Conservation (phyloP, 2,329 filamentous ascomycete genomes). For the Arthroderma sp. region DNA sequence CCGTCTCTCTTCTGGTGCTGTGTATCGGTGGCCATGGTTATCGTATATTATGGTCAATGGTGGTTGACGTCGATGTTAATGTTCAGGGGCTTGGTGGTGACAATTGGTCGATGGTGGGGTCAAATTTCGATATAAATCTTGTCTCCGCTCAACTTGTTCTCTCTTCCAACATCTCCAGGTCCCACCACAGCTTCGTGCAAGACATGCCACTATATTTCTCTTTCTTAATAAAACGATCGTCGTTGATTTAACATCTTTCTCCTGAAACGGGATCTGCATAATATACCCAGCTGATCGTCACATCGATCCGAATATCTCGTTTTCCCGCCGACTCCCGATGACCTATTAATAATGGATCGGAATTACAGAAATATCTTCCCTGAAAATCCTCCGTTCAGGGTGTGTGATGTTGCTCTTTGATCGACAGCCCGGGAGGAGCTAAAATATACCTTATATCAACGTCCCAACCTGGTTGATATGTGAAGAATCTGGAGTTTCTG, state of each 20-base stretch:
- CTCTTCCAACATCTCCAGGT: not conserved
- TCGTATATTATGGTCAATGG: not conserved
- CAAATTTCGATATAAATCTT: not conserved
- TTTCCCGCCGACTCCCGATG: not conserved
- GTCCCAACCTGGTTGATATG: not conserved
- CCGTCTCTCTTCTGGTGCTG: not conserved
- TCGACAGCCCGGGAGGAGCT: not conserved
- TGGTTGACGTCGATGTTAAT: not conserved
- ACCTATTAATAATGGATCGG: not conserved
- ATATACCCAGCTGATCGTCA: not conserved
- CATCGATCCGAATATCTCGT: not conserved
- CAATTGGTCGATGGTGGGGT: not conserved
- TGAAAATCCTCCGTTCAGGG: not conserved
- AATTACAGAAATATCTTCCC: not conserved
- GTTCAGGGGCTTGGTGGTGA: not conserved
- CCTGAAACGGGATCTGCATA: not conserved
- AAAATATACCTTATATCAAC: not conserved
- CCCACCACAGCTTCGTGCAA: not conserved
- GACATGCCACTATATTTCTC: not conserved
- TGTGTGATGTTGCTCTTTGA: not conserved
- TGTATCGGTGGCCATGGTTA: not conserved
- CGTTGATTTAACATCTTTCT: not conserved
- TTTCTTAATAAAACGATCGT: not conserved
- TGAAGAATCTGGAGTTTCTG: not conserved
- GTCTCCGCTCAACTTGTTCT: not conserved